phyloP scores from a whole-genome alignment of 768 basidiomycete genomes.

The Lactifluus piperatus region DNA sequence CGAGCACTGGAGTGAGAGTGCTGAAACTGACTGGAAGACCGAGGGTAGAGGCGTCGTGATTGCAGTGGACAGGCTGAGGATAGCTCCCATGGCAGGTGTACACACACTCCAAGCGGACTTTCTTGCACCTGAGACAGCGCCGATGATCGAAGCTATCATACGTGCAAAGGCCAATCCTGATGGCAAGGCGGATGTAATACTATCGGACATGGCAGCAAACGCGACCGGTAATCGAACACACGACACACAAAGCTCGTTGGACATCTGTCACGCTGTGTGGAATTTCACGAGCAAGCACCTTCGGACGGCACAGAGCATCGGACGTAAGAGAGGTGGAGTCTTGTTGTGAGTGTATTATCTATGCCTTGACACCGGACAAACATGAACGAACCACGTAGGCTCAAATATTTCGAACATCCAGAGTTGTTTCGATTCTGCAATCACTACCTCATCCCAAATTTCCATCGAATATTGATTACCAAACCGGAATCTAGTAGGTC shows the following conservation, averaged over 20 bases:
- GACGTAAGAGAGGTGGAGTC: constrained; percentile 39
- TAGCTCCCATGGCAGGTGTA: constrained; percentile 66
- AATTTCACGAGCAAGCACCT: constrained; percentile 53
- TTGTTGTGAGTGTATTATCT: constrained; percentile 42
- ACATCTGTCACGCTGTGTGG: constrained; percentile 68
- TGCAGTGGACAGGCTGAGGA: constrained; percentile 73
- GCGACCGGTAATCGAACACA: constrained; percentile 56
- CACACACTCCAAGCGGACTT: constrained; percentile 73
- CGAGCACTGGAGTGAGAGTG: background rate
- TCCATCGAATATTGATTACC: constrained; percentile 54
- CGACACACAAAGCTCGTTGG: constrained; percentile 62
- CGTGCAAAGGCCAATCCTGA: constrained; percentile 25
- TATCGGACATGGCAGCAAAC: constrained; percentile 90
- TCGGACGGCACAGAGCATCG: constrained; percentile 36
- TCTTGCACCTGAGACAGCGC: constrained; percentile 44
- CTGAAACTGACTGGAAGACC: background rate
- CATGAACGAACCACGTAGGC: constrained; percentile 33
- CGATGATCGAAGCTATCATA: constrained; percentile 35
- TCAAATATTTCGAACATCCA: constrained; percentile 84
- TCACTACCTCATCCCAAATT: constrained; percentile 49
- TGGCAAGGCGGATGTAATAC: constrained; percentile 63
- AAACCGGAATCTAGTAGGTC: constrained; percentile 79
- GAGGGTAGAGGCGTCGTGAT: constrained; percentile 45
- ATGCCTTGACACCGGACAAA: constrained; percentile 4
- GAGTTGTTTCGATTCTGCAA: constrained; percentile 55